Conservation (phyloP, 306 rosid genomes). For the Phaseolus lunatus region DNA sequence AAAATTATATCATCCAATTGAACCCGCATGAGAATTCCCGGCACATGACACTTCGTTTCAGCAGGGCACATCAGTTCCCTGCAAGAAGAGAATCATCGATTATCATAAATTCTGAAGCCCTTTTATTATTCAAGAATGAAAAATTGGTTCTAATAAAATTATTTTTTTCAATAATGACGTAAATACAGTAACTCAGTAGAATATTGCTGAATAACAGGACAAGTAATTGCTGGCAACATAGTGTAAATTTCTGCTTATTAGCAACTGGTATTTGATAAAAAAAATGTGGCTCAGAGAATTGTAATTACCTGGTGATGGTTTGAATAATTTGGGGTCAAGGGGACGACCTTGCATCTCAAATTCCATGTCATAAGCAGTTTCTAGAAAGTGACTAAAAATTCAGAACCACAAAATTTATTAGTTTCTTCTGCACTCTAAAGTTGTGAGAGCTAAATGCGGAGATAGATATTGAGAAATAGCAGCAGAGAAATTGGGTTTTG, state of each 20-base stretch:
- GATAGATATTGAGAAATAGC: neutral
- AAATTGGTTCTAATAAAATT: neutral
- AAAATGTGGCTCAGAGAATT: neutral
- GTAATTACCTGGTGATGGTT: neutral
- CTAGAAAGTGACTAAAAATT: neutral
- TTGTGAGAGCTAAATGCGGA: too few relatives aligned
- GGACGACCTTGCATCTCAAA: neutral
- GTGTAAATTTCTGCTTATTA: neutral
- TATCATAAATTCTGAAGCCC: neutral
- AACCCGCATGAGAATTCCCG: neutral
- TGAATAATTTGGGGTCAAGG: slow-evolving; percentile 24
- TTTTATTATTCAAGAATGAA: neutral
- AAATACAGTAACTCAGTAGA: neutral
- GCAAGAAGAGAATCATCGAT: neutral
- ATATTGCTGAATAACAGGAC: neutral
- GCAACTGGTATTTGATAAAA: neutral
- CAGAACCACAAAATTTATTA: neutral
- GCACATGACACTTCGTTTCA: neutral
- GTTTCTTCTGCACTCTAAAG: neutral
- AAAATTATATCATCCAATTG: neutral
- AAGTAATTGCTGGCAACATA: neutral
- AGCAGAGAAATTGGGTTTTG: neutral
- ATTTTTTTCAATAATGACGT: neutral
- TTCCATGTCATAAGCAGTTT: neutral
- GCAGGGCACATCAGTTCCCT: neutral